Base-by-base conservation (phyloP, 108 stramenopile genomes). In the Nitzschia sp. region DNA sequence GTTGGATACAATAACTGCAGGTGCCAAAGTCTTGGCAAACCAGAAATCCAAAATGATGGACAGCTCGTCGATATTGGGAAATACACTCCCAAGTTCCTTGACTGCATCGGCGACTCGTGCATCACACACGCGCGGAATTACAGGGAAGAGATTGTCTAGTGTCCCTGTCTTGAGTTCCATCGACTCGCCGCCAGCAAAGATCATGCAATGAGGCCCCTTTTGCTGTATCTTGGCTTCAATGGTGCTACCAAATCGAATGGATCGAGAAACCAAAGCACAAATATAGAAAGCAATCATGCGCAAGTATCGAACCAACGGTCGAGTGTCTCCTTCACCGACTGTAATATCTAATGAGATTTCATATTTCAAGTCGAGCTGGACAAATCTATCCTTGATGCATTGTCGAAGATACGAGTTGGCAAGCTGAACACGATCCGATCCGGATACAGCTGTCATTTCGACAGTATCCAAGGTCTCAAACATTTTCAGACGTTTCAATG, bases 21-120 rank as follows among this genome's bases (percentile, higher is more conserved):
- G 87, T 26, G 84, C 73, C 56, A 88, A 71, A 16, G 73, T 75
- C 26, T 58, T 69, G 23, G 73, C 58, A 38, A 80, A 58, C 79
- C 80, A 87, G 55, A 77, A 84, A 30, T 87, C 81, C 17, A 87
- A 55, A 53, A 84, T 76, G 33, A 77, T 73, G 35, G 65, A 69
- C 11, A 84, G 69, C 45, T 79, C 80, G 8, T 33, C 44, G 25
- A 62, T n/a, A 27, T 31, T 25, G 9, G 52, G 41, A 23, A 63
- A 34, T 21, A 54, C 53, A 25, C 31, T 52, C 0, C 47, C 23
- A 13, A 69, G 22, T 22, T 53, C 54, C 26, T 54, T 31, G 0
- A 81, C 13, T 36, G 75, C 58, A 3, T 56, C 27, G 3, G 35
- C 45, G 5, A 72, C 48, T 36, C 77, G 33, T 17, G 58, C 16